Evolutionary conservation across 352 stramenopile species (phyloP), one percentile per base, ranked within the genome.

Genomic region (Globisporangium yorkense): DNA sequence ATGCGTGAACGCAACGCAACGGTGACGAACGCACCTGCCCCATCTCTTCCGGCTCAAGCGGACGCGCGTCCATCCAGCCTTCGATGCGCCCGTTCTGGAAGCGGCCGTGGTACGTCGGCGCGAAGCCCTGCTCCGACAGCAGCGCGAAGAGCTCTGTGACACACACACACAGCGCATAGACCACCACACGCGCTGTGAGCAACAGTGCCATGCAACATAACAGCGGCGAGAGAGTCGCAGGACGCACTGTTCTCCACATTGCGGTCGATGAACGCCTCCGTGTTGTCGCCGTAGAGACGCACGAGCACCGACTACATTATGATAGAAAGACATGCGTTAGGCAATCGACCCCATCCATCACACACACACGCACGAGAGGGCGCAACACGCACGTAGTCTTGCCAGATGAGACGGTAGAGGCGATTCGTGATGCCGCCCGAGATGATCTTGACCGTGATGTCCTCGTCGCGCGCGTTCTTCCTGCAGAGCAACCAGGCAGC

Each of bases 51-150:
- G 92, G 92, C 51, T 96, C 77, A 12, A 98, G 64, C 47, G 87
- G 73, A 20, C 74, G 71, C 7, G 84, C 85, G 33, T 89, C 79
- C 56, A 98, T 60, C 77, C 80, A 98, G 47, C 85, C 90, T 77
- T 98, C 92, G 43, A 98, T 80, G 54, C 92, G 84, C 35, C 92
- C 92, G 62, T 97, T 97, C n/a, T 63, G 74, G 66, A 97, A 98
- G 40, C 84, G 79, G 3, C 92, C 92, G 56, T 92, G 87, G 68
- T 96, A 97, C 54, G 71, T 87, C 18, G 92, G 92, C 15, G 87
- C 92, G 53, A 96, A 96, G 1, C 83, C 82, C 29, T 88, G 71
- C 57, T 85, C 74, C 37, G 80, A 90, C 4, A 97, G 71, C 53
- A 92, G 59, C 20, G 87, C 85, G 62, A 97, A 97, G 0, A 94